Base-by-base conservation (phyloP, 2,329 filamentous ascomycete species). In the Fonsecaea pedrosoi region DNA sequence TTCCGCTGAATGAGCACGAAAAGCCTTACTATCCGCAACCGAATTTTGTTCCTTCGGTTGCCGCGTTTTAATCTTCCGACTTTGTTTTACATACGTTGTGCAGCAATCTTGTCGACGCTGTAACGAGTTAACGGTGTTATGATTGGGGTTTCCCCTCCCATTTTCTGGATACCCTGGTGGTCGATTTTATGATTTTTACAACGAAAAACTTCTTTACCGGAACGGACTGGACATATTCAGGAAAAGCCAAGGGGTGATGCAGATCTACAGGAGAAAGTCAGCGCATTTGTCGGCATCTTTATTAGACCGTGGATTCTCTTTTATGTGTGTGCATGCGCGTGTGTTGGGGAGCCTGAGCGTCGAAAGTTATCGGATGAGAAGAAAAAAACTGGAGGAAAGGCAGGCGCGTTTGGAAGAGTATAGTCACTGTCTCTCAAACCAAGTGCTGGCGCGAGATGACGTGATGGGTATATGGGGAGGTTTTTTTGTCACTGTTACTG, bases 1-100 rank as follows among this genome's bases (percentile, higher is more conserved):
- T 72, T 60, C 70, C 71, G 10, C 61, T 70, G 54, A 60, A 71
- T 45, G 70, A 72, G 30, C 60, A 70, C 32, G 68, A 71, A 54
- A 72, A 72, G 54, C 57, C 64, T 21, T 69, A 66, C 53, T 72
- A 67, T 50, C 60, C 64, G n/a, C 63, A 65, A 55, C 63, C 63
- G 34, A 64, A 45, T 15, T 66, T 64, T 60, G 53, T 64, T 50
- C 66, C 72, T n/a, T 38, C 67, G 57, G 69, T 73, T 64, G 64
- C 70, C 10, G 68, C 70, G 12, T 73, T 65, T 69, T 73, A 69
- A 71, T 68, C 32, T 61, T 60, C 35, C 48, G 30, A 59, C 59
- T 50, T 53, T 35, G 54, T 60, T 30, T 63, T 30, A 30, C 15
- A 70, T 70, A 70, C 65, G 62, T 66, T 68, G 48, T 40, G 65